Conservation (phyloP, 2,329 filamentous ascomycete species). For the Aspergillus costaricaensis region DNA sequence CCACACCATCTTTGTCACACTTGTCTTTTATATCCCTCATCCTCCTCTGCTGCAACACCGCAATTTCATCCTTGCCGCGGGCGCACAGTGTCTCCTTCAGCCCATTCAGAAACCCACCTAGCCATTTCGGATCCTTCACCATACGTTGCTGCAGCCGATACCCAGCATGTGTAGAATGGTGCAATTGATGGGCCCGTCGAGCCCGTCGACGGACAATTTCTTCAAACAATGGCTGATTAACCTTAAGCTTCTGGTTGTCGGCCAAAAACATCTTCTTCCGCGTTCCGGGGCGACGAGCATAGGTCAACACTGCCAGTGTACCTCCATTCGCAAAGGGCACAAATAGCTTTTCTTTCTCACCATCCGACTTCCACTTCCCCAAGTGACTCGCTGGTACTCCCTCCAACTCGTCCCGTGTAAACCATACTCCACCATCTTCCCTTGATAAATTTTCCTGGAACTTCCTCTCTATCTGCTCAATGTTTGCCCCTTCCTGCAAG, state of each 20-base stretch:
- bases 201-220: not conserved
- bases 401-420: not conserved
- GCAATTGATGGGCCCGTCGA: not conserved
- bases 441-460: not conserved
- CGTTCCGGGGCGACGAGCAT: not conserved
- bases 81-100: not conserved
- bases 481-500: not conserved
- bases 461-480: not conserved
- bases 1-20: not conserved
- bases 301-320: not conserved
- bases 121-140: not conserved
- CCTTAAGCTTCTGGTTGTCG: not conserved
- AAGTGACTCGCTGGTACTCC: not conserved
- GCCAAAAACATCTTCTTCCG: slow-evolving; percentile 3
- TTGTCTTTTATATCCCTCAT: not conserved
- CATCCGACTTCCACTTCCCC: not conserved
- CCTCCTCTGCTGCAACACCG: not conserved
- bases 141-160: not conserved
- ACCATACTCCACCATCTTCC: not conserved
- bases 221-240: not conserved
- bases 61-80: not conserved
- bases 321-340: not conserved
- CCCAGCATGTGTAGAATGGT: not conserved
- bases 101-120: not conserved
- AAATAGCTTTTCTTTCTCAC: not conserved